phyloP scores from a whole-genome alignment of 306 rosid species.

The barrel medic (Medicago truncatula) region DNA sequence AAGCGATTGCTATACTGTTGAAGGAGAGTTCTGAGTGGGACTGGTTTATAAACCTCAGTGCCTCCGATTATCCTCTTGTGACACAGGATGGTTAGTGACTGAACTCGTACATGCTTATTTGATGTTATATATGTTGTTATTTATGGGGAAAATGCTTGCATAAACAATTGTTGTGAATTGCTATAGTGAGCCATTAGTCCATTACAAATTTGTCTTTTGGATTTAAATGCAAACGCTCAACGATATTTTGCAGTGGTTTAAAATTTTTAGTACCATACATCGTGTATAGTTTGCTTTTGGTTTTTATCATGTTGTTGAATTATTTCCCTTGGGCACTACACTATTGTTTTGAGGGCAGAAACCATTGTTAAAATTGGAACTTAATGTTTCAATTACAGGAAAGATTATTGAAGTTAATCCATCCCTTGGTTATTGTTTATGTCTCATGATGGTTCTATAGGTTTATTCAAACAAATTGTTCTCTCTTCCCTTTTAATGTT shows the following conservation, averaged over 20 bases:
- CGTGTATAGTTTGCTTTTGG: conserved; percentile 29
- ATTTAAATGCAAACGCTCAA: conserved; percentile 13
- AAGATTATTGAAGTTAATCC: conserved; percentile 26
- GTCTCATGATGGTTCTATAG: conserved; percentile 16
- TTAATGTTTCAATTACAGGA: conserved; percentile 16
- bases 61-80: conserved; percentile 96
- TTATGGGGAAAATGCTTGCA: conserved; percentile 33
- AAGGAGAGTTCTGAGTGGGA: conserved; percentile 74
- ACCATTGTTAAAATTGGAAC: conserved; percentile 11
- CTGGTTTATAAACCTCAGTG: conserved; percentile 97
- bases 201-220: conserved; percentile 11
- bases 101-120: conserved; percentile 29
- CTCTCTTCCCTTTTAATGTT: neutral
- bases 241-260: conserved; percentile 6
- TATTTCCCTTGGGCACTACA: conserved; percentile 30
- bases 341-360: conserved; percentile 17
- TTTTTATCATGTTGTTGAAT: conserved; percentile 20
- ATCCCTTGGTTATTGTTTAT: conserved; percentile 26
- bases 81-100: conserved; percentile 90
- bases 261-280: conserved; percentile 14
- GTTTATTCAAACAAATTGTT: neutral
- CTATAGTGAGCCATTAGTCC: neutral
- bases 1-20: conserved; percentile 90
- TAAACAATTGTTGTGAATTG: neutral
- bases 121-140: conserved; percentile 18